phyloP scores from a whole-genome alignment of 177 flowering plant species.

The Vitis hybrid region DNA sequence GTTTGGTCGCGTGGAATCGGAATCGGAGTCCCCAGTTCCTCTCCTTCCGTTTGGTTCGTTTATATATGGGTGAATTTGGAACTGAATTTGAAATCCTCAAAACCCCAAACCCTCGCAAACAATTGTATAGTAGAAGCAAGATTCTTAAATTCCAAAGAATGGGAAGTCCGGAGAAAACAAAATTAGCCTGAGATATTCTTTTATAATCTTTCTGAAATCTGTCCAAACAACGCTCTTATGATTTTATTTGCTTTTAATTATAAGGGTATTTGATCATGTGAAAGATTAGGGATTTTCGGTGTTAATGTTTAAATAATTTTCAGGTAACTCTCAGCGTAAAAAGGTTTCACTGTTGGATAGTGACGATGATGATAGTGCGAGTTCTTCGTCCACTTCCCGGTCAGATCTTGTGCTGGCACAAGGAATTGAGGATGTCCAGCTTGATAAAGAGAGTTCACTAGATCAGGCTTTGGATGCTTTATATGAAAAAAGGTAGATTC shows the following conservation, averaged over 20 bases:
- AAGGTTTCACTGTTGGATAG: constrained; percentile 42
- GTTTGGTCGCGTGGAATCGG: too few species aligned
- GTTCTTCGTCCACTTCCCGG: constrained; percentile 49
- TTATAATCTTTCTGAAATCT: too few species aligned
- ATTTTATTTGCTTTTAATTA: neutral
- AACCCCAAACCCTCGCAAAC: too few species aligned
- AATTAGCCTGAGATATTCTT: too few species aligned
- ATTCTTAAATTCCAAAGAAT: too few species aligned
- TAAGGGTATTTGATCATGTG: neutral
- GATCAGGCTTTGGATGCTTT: constrained; percentile 62
- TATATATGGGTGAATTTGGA: too few species aligned
- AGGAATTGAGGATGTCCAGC: constrained; percentile 39
- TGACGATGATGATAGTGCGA: constrained; percentile 56
- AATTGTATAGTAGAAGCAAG: too few species aligned
- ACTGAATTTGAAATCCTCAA: too few species aligned
- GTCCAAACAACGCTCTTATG: neutral
- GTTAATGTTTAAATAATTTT: neutral
- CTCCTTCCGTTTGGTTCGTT: too few species aligned
- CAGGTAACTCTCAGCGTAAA: constrained; percentile 54
- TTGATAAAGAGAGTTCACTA: constrained; percentile 43
- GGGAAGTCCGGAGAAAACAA: too few species aligned
- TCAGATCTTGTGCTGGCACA: constrained; percentile 37
- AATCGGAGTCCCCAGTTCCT: too few species aligned
- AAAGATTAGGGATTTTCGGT: neutral
- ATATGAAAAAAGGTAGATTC: constrained; percentile 54